Conservation (phyloP, 345 rosid species). For the Theobroma cacao region DNA sequence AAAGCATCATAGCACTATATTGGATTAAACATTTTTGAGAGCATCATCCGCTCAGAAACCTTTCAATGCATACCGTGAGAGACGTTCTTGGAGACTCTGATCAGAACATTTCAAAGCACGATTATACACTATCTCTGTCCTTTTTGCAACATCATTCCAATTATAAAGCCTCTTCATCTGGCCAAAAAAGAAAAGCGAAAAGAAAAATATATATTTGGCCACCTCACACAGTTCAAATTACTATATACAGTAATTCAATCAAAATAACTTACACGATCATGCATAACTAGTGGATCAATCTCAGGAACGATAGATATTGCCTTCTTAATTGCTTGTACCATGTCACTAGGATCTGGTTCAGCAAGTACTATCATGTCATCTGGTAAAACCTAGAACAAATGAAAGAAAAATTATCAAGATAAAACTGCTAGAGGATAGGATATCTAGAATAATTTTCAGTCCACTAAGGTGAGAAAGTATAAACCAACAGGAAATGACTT, state of each 20-base stretch:
- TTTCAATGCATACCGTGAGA: slow-evolving; percentile 49
- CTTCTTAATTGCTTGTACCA: slow-evolving; percentile 74
- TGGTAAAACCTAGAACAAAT: slow-evolving; percentile 65
- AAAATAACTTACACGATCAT: slow-evolving; percentile 56
- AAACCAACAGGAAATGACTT: neutral
- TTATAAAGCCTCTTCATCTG: slow-evolving; percentile 83
- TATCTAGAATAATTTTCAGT: neutral
- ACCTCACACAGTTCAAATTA: neutral
- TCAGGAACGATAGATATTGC: slow-evolving; percentile 84
- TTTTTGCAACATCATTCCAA: slow-evolving; percentile 95
- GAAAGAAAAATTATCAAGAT: neutral
- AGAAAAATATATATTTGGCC: neutral
- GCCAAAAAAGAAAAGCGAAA: neutral
- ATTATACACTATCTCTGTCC: slow-evolving; percentile 88
- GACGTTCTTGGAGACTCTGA: slow-evolving; percentile 57
- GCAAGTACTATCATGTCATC: slow-evolving; percentile 98
- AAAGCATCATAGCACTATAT: neutral
- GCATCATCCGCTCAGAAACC: neutral
- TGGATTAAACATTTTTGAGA: neutral
- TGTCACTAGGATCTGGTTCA: slow-evolving; percentile 89
- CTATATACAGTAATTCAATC: neutral
- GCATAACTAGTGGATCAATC: slow-evolving; percentile 86
- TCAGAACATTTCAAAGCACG: slow-evolving; percentile 69
- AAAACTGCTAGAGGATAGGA: neutral
- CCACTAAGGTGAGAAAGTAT: neutral